These are phyloP conservation scores for Aspergillus pseudotamarii DNA, from an alignment of 2,329 filamentous ascomycete genomes.

Conservation along the genomic window DNA sequence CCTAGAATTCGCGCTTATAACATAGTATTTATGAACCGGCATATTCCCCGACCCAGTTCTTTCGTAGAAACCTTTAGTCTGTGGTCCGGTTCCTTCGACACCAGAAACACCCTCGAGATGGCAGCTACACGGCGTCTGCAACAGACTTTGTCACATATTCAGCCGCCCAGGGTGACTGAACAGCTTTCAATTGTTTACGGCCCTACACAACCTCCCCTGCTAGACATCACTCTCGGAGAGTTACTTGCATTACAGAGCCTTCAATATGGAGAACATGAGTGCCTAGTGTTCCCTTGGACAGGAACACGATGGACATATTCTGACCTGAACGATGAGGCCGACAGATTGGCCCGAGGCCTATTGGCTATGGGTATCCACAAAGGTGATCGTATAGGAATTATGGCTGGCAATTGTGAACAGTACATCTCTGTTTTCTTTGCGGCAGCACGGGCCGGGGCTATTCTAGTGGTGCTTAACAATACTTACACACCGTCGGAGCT, in stretches of 20 bases:
- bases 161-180: constrained; percentile 18
- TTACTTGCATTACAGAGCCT: constrained; percentile 71
- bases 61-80: neutral
- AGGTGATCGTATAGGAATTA: constrained; percentile 73
- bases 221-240: constrained; percentile 72
- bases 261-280: constrained; percentile 67
- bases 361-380: constrained; percentile 67
- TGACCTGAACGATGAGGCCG: constrained; percentile 64
- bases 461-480: constrained; percentile 78
- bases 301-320: constrained; percentile 73
- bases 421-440: constrained; percentile 72
- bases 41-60: neutral
- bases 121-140: constrained; percentile 33
- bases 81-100: neutral
- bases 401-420: constrained; percentile 66
- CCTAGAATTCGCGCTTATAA: neutral
- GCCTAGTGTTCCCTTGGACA: constrained; percentile 75
- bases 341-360: constrained; percentile 65
- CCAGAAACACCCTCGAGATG: constrained; percentile 19
- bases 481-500: constrained; percentile 77
- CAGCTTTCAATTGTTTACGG: constrained; percentile 65
- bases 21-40: constrained; percentile 3
- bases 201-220: constrained; percentile 67
- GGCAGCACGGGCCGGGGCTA: constrained; percentile 65
- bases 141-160: constrained; percentile 34